Evolutionary conservation across 1,284 basidiomycete genomes (phyloP).

Genomic region (Boletus smithii): DNA sequence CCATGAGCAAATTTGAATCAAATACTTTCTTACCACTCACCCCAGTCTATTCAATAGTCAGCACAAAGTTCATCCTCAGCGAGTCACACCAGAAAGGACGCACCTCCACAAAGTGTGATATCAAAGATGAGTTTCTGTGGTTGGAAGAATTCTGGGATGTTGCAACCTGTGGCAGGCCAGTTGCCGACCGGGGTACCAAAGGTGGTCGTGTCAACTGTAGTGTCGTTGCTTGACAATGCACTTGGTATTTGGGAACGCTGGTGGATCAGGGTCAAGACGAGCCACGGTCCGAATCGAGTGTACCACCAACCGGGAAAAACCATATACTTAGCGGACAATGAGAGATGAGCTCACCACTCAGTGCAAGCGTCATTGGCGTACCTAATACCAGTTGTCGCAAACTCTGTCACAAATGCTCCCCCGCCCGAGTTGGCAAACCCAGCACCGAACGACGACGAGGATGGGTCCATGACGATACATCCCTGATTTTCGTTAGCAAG

Average conservation of each 20-base stretch:
- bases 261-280: slow-evolving; percentile 5
- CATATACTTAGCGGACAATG: slow-evolving; percentile 50
- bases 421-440: slow-evolving; percentile 64
- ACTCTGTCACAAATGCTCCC: slow-evolving; percentile 72
- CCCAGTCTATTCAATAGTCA: slow-evolving; percentile 32
- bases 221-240: slow-evolving; percentile 50
- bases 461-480: slow-evolving; percentile 56
- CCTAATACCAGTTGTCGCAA: slow-evolving; percentile 61
- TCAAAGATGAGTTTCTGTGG: slow-evolving; percentile 69
- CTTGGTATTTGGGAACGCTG: slow-evolving; percentile 57
- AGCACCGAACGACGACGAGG: slow-evolving; percentile 56
- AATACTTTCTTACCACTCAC: slow-evolving; percentile 35
- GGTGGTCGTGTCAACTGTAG: slow-evolving; percentile 56
- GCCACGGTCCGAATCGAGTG: background rate
- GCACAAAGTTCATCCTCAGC: background rate
- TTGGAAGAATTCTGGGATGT: slow-evolving; percentile 58
- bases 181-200: slow-evolving; percentile 69
- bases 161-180: slow-evolving; percentile 61
- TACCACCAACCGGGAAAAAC: slow-evolving; percentile 60
- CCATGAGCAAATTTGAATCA: background rate
- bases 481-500: slow-evolving; percentile 56
- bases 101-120: slow-evolving; percentile 68
- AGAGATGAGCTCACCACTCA: background rate
- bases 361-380: slow-evolving; percentile 33
- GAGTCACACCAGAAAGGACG: slow-evolving; percentile 6